Evolutionary conservation across 305 asterid species (phyloP).

Genomic region (Andrographis paniculata): DNA sequence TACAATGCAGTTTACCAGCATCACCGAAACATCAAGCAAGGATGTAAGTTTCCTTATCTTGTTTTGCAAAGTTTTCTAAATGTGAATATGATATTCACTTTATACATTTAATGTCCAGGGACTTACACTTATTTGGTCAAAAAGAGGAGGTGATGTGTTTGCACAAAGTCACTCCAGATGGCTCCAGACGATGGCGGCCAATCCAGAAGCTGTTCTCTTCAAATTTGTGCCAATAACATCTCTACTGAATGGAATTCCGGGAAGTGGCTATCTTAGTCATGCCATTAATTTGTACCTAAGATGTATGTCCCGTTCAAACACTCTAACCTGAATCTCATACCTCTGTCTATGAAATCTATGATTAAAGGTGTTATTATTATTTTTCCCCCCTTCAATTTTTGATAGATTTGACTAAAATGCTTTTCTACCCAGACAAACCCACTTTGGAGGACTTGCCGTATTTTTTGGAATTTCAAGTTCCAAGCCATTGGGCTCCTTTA

Average conservation of each 20-base stretch:
- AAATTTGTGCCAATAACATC: conserved; percentile 92
- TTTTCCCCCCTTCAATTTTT: background rate
- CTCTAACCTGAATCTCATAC: conserved; percentile 8
- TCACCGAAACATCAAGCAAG: conserved; percentile 93
- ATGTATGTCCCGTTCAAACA: conserved; percentile 43
- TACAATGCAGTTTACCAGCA: conserved; percentile 90
- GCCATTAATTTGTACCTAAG: conserved; percentile 91
- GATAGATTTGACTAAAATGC: background rate
- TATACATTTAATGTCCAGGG: conserved; percentile 48
- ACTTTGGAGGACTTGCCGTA: conserved; percentile 76
- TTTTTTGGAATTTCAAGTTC: conserved; percentile 97
- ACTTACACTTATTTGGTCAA: conserved; percentile 92
- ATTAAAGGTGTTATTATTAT: conserved; percentile 2
- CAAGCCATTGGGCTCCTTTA: conserved; percentile 90
- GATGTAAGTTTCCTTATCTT: conserved; percentile 49
- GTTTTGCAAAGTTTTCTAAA: conserved; percentile 1
- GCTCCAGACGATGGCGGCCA: conserved; percentile 92
- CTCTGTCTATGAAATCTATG: conserved; percentile 4
- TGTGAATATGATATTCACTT: background rate
- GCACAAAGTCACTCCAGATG: conserved; percentile 95
- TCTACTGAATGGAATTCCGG: conserved; percentile 89
- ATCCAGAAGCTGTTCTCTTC: conserved; percentile 84
- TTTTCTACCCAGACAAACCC: conserved; percentile 64
- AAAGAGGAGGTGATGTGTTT: conserved; percentile 97
- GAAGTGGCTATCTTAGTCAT: conserved; percentile 98